Percentiles rank a stretch among this genome's conserved stretches.
phyloP scores from a whole-genome alignment of 2,329 filamentous ascomycete genomes.

The Epichloe hybrida region DNA sequence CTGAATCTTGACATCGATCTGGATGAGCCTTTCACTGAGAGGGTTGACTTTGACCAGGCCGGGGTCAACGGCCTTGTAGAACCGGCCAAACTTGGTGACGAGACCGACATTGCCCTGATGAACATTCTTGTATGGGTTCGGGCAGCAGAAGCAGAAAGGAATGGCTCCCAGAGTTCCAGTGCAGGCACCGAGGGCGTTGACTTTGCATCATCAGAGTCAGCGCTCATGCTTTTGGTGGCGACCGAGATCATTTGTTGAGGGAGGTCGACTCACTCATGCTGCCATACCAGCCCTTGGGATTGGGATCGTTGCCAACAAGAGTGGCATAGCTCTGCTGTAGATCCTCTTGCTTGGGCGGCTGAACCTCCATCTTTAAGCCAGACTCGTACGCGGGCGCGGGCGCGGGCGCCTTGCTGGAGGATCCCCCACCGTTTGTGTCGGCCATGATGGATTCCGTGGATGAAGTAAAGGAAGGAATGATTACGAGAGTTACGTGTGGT shows the following conservation, averaged over 20 bases:
- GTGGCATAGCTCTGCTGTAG: slow-evolving; percentile 71
- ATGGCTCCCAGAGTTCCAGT: slow-evolving; percentile 75
- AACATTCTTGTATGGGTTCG: slow-evolving; percentile 92
- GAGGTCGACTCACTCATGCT: slow-evolving; percentile 52
- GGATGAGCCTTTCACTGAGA: slow-evolving; percentile 74
- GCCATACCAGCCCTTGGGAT: slow-evolving; percentile 78
- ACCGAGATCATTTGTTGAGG: background rate
- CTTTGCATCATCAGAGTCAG: slow-evolving; percentile 20
- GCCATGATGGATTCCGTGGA: slow-evolving; percentile 10
- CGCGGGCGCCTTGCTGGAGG: slow-evolving; percentile 17
- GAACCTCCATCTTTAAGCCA: slow-evolving; percentile 52
- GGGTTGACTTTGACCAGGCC: slow-evolving; percentile 97
- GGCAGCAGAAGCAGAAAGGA: slow-evolving; percentile 82
- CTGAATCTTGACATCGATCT: slow-evolving; percentile 98
- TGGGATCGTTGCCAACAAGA: slow-evolving; percentile 49
- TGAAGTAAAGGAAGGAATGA: slow-evolving; percentile 8
- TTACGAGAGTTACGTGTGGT: background rate
- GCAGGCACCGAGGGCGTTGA: slow-evolving; percentile 59
- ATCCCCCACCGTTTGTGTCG: slow-evolving; percentile 14
- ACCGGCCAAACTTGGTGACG: slow-evolving; percentile 88
- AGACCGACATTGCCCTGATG: slow-evolving; percentile 88
- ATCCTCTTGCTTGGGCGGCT: slow-evolving; percentile 71
- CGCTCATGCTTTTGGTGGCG: background rate
- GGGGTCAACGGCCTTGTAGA: slow-evolving; percentile 91
- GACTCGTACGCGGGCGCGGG: slow-evolving; percentile 7